Conservation (phyloP, 2,329 filamentous ascomycete species). For the Colletotrichum lupini region DNA sequence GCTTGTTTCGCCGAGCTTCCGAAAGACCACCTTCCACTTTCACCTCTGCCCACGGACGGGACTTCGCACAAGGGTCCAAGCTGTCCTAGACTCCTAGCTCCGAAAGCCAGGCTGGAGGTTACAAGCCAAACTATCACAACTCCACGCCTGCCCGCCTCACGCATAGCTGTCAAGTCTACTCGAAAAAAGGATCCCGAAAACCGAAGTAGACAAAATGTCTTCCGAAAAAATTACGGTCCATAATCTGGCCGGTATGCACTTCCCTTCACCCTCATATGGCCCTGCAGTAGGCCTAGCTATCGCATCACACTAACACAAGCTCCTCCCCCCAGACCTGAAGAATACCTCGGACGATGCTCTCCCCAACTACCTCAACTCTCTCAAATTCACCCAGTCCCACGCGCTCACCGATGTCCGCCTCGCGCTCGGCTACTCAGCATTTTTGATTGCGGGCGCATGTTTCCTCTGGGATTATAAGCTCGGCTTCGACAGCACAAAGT, state of each 20-base stretch:
- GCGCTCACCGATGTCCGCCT: constrained; percentile 85
- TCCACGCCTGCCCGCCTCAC: not conserved
- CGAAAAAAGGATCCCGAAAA: not conserved
- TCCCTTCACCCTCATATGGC: not conserved
- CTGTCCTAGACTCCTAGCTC: constrained; percentile 26
- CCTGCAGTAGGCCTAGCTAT: not conserved
- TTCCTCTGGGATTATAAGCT: constrained; percentile 94
- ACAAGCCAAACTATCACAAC: constrained; percentile 25
- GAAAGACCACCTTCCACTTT: constrained; percentile 41
- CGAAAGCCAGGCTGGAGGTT: constrained; percentile 36
- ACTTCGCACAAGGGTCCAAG: constrained; percentile 32
- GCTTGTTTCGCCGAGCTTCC: constrained; percentile 33
- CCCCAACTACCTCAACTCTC: constrained; percentile 89
- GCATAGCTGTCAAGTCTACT: not conserved
- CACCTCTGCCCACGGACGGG: not conserved
- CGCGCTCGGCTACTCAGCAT: constrained; percentile 83
- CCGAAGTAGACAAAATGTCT: constrained; percentile 46
- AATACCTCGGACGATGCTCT: constrained; percentile 97
- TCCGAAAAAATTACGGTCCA: constrained; percentile 73
- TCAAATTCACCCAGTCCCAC: constrained; percentile 87
- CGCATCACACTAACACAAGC: constrained; percentile 32
- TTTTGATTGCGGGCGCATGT: constrained; percentile 81
- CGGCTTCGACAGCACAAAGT: constrained; percentile 88
- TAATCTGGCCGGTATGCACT: constrained; percentile 68
- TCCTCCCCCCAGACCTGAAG: constrained; percentile 79